Evolutionary conservation across 345 rosid species (phyloP).

Genomic region (Boechera retrofracta): DNA sequence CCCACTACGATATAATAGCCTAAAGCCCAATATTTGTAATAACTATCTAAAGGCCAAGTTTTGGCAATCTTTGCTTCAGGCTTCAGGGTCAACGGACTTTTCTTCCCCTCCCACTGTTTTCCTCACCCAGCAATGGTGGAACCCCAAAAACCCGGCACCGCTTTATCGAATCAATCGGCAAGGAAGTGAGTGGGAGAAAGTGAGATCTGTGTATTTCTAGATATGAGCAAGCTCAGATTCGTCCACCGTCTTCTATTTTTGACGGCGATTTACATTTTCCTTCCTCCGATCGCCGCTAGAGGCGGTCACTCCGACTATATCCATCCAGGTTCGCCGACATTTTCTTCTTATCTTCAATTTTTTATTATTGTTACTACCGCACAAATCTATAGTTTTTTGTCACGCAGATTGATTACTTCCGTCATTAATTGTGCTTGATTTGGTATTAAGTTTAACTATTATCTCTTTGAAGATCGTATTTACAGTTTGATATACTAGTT

Average conservation of each 20-base stretch:
- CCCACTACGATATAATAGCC: conserved; percentile 1
- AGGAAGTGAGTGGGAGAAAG: conserved; percentile 1
- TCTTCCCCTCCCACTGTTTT: conserved; percentile 1
- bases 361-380: too few species aligned
- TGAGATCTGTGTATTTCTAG: conserved; percentile 7
- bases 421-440: conserved; percentile 21
- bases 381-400: not conserved
- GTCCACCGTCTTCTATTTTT: conserved; percentile 17
- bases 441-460: not conserved
- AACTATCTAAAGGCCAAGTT: not conserved
- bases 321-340: conserved; percentile 47
- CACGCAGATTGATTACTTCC: conserved; percentile 13
- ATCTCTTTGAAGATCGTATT: conserved; percentile 12
- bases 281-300: conserved; percentile 47
- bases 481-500: not conserved
- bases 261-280: conserved; percentile 37
- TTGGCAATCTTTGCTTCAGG: conserved; percentile 10
- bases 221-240: conserved; percentile 36
- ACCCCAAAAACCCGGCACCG: conserved; percentile 2
- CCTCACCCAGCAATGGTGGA: conserved; percentile 25
- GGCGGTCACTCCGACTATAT: conserved; percentile 50
- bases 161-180: conserved; percentile 23
- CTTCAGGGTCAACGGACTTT: conserved; percentile 38
- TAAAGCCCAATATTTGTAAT: not conserved
- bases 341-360: not conserved